These are phyloP conservation scores for Aphanocladium album DNA, from an alignment of 2,329 filamentous ascomycete species.

Conservation along the genomic window DNA sequence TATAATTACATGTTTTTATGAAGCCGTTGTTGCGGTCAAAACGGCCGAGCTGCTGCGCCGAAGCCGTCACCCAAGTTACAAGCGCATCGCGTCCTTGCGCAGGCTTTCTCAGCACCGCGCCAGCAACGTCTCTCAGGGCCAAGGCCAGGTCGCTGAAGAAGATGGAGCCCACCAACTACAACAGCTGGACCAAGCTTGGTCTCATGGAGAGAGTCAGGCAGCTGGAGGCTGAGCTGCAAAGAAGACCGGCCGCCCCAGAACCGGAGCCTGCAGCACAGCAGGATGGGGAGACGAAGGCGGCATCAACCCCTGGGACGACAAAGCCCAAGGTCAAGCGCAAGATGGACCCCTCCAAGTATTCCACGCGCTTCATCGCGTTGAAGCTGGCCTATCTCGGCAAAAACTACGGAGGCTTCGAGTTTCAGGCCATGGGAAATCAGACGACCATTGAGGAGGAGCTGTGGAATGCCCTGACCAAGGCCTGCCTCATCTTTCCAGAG, in stretches of 20 bases:
- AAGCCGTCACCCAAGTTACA: not conserved
- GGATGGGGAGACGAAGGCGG: constrained; percentile 11
- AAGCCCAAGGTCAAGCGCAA: constrained; percentile 42
- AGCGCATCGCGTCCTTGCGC: not conserved
- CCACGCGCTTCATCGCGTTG: constrained; percentile 78
- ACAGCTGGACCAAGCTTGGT: constrained; percentile 61
- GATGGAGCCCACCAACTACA: constrained; percentile 44
- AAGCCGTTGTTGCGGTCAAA: constrained; percentile 1
- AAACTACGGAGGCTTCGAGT: constrained; percentile 89
- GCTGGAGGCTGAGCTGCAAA: constrained; percentile 61
- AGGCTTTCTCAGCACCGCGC: constrained; percentile 5
- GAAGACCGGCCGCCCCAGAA: constrained; percentile 29
- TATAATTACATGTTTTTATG: constrained; percentile 5
- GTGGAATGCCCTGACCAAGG: constrained; percentile 83
- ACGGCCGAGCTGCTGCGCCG: constrained; percentile 3
- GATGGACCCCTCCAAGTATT: constrained; percentile 77
- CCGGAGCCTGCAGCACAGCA: not conserved
- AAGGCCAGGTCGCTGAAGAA: constrained; percentile 21
- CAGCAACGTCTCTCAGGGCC: not conserved
- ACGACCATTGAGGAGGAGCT: constrained; percentile 89
- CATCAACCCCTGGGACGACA: constrained; percentile 18
- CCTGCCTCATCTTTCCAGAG: constrained; percentile 72
- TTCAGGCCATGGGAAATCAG: constrained; percentile 65
- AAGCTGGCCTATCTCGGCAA: constrained; percentile 93
- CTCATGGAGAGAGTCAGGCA: constrained; percentile 63